phyloP scores from a whole-genome alignment of 2,329 filamentous ascomycete genomes.

The Tolypocladium ophioglossoides region DNA sequence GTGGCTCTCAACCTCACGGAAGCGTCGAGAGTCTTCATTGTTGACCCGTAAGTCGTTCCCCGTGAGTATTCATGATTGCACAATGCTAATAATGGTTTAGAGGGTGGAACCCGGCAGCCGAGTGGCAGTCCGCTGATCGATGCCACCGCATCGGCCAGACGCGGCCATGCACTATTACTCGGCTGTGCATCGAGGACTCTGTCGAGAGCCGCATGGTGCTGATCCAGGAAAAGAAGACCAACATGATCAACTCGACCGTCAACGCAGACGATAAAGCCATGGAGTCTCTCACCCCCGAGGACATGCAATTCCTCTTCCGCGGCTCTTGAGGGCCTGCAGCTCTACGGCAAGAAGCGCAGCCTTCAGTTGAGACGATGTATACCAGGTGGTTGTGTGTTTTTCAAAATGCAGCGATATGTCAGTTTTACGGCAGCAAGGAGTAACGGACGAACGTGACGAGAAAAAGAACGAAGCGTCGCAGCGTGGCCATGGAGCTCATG shows the following conservation, averaged over 20 bases:
- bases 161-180: slow-evolving; percentile 86
- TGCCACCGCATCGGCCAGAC: slow-evolving; percentile 94
- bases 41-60: slow-evolving; percentile 67
- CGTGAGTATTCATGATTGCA: not conserved
- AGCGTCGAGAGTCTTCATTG: slow-evolving; percentile 87
- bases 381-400: not conserved
- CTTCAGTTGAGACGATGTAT: not conserved
- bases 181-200: slow-evolving; percentile 91
- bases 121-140: slow-evolving; percentile 94
- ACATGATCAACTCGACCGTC: slow-evolving; percentile 95
- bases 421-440: not conserved
- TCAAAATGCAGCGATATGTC: not conserved
- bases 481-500: not conserved
- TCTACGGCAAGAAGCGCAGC: not conserved
- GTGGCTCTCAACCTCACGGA: slow-evolving; percentile 94
- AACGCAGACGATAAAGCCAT: slow-evolving; percentile 86
- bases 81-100: slow-evolving; percentile 31
- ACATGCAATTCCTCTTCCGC: slow-evolving; percentile 94
- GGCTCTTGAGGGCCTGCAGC: slow-evolving; percentile 28
- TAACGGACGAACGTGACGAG: not conserved
- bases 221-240: slow-evolving; percentile 96
- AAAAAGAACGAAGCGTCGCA: not conserved
- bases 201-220: slow-evolving; percentile 94
- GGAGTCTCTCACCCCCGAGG: slow-evolving; percentile 80
- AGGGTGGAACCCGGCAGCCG: slow-evolving; percentile 99